Percentiles rank a stretch among this genome's conserved stretches.
Evolutionary conservation across 2,329 filamentous ascomycete species (phyloP).

Genomic region (Diaporthe australafricana): DNA sequence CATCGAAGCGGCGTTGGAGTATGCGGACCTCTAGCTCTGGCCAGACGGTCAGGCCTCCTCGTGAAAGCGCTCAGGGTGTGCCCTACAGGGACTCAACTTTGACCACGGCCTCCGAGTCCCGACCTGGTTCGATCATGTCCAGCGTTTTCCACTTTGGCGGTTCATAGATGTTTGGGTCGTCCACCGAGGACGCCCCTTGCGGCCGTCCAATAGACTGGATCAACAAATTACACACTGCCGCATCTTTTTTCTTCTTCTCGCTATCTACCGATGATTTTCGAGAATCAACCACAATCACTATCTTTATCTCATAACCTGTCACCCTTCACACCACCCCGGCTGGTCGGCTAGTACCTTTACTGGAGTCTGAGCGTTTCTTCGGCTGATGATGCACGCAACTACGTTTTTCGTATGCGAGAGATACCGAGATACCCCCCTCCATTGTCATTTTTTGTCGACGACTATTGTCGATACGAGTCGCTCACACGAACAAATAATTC

Average conservation of each 20-base stretch:
- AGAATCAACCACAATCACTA: conserved; percentile 14
- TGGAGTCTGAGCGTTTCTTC: conserved; percentile 36
- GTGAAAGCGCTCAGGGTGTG: conserved; percentile 32
- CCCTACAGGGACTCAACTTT: conserved; percentile 34
- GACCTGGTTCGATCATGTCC: conserved; percentile 38
- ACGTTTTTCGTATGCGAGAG: conserved; percentile 38
- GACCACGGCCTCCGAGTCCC: conserved; percentile 31
- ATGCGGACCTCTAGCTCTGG: conserved; percentile 38
- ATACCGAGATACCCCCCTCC: conserved; percentile 38
- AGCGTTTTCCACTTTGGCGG: conserved; percentile 38
- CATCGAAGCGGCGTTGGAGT: conserved; percentile 37
- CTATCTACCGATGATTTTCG: conserved; percentile 13
- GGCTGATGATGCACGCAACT: conserved; percentile 38
- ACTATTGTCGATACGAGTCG: conserved; percentile 8
- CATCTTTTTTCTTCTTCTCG: conserved; percentile 6
- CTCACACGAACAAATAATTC: conserved; percentile 27
- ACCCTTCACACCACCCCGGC: conserved; percentile 21
- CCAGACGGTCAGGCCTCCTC: conserved; percentile 34
- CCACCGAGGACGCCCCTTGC: neutral
- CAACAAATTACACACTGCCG: neutral
- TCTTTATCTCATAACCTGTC: conserved; percentile 21
- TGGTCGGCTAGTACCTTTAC: conserved; percentile 34
- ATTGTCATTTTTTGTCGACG: conserved; percentile 23
- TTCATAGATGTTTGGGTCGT: conserved; percentile 20
- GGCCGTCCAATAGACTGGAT: neutral